Evolutionary conservation across 2,329 filamentous ascomycete genomes (phyloP).

Genomic region (Aspergillus eucalypticola): DNA sequence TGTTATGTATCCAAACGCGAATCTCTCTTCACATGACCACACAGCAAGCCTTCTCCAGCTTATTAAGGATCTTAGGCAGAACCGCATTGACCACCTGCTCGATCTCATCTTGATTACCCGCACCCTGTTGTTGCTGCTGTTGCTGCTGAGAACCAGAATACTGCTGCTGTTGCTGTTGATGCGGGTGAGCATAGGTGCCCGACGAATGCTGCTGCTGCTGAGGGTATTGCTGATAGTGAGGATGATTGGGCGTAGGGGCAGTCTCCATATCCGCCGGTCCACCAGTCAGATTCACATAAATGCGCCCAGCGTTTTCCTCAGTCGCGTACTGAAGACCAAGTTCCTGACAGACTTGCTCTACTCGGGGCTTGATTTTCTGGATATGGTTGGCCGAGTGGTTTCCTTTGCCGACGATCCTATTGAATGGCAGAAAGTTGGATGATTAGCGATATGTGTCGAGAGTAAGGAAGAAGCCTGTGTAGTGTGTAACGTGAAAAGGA

Average conservation of each 20-base stretch:
- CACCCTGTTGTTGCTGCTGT: conserved; percentile 47
- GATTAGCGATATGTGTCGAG: neutral
- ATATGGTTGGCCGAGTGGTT: conserved; percentile 81
- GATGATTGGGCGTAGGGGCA: conserved; percentile 36
- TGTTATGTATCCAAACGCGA: too few species aligned
- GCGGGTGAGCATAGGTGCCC: neutral
- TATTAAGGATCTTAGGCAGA: conserved; percentile 61
- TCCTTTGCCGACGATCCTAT: conserved; percentile 85
- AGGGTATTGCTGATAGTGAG: conserved; percentile 42
- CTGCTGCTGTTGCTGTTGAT: conserved; percentile 21
- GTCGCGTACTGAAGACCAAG: conserved; percentile 79
- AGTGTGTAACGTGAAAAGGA: neutral
- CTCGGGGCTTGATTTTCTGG: conserved; percentile 93
- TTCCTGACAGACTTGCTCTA: conserved; percentile 82
- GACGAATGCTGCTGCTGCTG: neutral
- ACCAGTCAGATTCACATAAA: conserved; percentile 83
- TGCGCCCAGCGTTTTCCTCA: conserved; percentile 84
- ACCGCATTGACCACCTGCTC: conserved; percentile 63
- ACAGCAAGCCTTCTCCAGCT: conserved; percentile 70
- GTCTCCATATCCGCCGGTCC: conserved; percentile 57
- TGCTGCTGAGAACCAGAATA: conserved; percentile 39
- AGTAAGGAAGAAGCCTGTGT: neutral
- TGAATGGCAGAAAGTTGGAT: neutral
- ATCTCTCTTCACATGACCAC: conserved; percentile 64
- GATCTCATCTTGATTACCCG: conserved; percentile 58